Evolutionary conservation across 2,329 filamentous ascomycete species (phyloP).

Genomic region (Massarina eburnea): DNA sequence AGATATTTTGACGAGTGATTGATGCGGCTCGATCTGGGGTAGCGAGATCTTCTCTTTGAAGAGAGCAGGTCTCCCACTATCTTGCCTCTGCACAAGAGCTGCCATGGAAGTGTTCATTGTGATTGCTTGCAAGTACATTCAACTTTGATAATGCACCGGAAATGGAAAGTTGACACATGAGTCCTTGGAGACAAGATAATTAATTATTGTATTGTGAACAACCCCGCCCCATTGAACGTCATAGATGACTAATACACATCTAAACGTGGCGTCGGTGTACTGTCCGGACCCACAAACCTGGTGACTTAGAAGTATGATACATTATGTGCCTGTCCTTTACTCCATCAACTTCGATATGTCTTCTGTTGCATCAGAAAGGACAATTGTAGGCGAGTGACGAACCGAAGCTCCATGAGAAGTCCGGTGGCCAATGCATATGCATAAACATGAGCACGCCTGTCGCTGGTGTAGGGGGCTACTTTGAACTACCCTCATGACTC

Average conservation of each 20-base stretch:
- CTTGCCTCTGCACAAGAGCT: slow-evolving; percentile 14
- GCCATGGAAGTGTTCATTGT: not conserved
- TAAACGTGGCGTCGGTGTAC: no score
- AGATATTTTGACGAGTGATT: slow-evolving; percentile 16
- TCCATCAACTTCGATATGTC: no score
- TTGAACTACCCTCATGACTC: slow-evolving; percentile 13
- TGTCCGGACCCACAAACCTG: no score
- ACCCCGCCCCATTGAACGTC: no score
- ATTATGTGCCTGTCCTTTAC: no score
- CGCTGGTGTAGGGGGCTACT: slow-evolving; percentile 13
- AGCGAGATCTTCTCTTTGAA: slow-evolving; percentile 7
- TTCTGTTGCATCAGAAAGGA: no score
- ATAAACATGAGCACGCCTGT: slow-evolving; percentile 1
- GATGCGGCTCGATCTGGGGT: slow-evolving; percentile 9
- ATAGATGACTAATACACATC: no score
- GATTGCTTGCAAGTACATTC: no score
- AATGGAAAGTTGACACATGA: not conserved
- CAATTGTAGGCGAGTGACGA: slow-evolving; percentile 7
- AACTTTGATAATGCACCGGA: not conserved
- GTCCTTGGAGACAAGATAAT: no score
- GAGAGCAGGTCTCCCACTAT: slow-evolving; percentile 6
- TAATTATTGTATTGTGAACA: no score
- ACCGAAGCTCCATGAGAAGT: slow-evolving; percentile 9
- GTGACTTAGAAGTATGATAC: no score
- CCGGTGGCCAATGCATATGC: slow-evolving; percentile 1